Evolutionary conservation across 768 basidiomycete species (phyloP).

Genomic region (Mycena galopus): DNA sequence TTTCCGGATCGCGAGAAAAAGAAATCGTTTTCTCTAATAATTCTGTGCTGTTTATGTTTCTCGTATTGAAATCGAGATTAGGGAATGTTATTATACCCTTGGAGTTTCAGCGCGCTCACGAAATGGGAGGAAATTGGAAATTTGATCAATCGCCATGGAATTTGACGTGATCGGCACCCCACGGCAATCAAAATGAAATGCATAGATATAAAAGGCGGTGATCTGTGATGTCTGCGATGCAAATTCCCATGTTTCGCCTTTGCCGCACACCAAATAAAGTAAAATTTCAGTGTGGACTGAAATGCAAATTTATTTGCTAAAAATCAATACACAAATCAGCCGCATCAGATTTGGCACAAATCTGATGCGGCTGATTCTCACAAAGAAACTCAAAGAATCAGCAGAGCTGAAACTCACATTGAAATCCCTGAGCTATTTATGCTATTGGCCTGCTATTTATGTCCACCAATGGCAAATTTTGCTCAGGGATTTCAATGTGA

Average conservation of each 20-base stretch:
- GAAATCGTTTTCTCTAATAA: background rate
- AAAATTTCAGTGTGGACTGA: too few relatives aligned
- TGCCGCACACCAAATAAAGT: too few relatives aligned
- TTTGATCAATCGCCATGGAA: background rate
- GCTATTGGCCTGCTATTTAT: too few relatives aligned
- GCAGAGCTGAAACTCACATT: too few relatives aligned
- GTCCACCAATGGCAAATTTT: too few relatives aligned
- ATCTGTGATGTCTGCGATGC: background rate
- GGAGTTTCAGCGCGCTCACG: background rate
- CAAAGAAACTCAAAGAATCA: too few relatives aligned
- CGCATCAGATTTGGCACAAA: too few relatives aligned
- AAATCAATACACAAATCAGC: too few relatives aligned
- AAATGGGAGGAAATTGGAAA: background rate
- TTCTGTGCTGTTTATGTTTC: background rate
- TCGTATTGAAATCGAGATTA: background rate
- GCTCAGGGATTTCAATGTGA: too few relatives aligned
- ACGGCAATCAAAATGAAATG: background rate
- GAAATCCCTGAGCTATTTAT: too few relatives aligned
- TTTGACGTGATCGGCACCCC: background rate
- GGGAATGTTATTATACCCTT: background rate
- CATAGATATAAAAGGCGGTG: background rate
- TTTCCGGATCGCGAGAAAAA: background rate
- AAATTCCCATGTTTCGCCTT: constrained; percentile 1
- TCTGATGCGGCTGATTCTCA: too few relatives aligned
- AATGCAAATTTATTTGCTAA: too few relatives aligned